Evolutionary conservation across 305 asterid species (phyloP).

Genomic region (Euphrasia arctica): DNA sequence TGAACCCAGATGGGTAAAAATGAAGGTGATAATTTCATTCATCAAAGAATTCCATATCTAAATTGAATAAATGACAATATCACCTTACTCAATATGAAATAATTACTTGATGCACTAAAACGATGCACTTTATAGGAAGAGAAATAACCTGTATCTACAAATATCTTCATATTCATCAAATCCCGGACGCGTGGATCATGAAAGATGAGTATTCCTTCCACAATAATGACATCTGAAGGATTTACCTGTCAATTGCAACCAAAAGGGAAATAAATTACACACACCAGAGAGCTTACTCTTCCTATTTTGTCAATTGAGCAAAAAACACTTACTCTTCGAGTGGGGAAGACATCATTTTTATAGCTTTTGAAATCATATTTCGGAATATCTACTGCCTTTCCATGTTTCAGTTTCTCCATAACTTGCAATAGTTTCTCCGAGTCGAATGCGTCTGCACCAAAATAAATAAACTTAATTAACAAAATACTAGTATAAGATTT

Average conservation of each 20-base stretch:
- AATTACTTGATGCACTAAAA: slow-evolving; percentile 4
- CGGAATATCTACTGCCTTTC: slow-evolving; percentile 87
- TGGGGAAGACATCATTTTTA: slow-evolving; percentile 63
- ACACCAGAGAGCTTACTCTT: not conserved
- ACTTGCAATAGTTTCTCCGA: slow-evolving; percentile 62
- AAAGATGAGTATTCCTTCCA: slow-evolving; percentile 96
- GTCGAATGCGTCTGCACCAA: slow-evolving; percentile 80
- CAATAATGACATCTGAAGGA: slow-evolving; percentile 94
- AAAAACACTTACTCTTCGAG: slow-evolving; percentile 65
- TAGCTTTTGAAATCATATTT: slow-evolving; percentile 93
- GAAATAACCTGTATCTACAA: slow-evolving; percentile 94
- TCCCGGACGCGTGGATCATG: slow-evolving; percentile 93
- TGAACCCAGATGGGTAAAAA: too few species aligned
- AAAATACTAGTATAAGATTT: slow-evolving; percentile 13
- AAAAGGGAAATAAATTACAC: slow-evolving; percentile 19
- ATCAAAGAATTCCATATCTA: too few species aligned
- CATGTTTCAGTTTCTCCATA: slow-evolving; percentile 77
- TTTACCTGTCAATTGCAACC: slow-evolving; percentile 62
- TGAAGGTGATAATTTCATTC: too few species aligned
- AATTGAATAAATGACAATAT: too few species aligned
- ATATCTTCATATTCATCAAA: slow-evolving; percentile 92
- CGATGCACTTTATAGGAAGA: slow-evolving; percentile 28
- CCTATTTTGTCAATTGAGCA: not conserved
- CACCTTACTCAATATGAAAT: not conserved
- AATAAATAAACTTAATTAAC: slow-evolving; percentile 18